Conservation (phyloP, 768 basidiomycete species). For the Podaxis rugospora region DNA sequence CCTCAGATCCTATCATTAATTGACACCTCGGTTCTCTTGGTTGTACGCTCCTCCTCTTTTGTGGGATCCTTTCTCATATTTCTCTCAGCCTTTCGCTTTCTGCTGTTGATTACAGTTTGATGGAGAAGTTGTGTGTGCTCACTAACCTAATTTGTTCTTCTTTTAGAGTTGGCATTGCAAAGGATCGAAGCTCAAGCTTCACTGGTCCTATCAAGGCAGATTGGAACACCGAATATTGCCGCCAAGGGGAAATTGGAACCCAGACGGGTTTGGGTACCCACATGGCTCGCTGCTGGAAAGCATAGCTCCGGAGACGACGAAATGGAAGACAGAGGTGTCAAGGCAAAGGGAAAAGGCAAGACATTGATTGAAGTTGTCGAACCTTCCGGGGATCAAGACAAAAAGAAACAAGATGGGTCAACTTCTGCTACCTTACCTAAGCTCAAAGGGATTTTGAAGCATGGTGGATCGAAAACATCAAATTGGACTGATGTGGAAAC, state of each 20-base stretch:
- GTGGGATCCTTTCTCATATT: neutral
- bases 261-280: slow-evolving; percentile 54
- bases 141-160: neutral
- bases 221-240: slow-evolving; percentile 71
- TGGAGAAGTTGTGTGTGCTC: neutral
- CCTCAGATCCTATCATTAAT: neutral
- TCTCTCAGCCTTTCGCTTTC: neutral
- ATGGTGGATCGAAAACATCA: slow-evolving; percentile 11
- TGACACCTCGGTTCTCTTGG: neutral
- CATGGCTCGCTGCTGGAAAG: slow-evolving; percentile 26
- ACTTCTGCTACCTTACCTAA: slow-evolving; percentile 14
- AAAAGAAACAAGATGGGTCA: neutral
- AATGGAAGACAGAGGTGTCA: neutral
- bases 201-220: slow-evolving; percentile 60
- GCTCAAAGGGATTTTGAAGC: slow-evolving; percentile 43
- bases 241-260: slow-evolving; percentile 67
- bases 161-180: slow-evolving; percentile 62
- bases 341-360: slow-evolving; percentile 8
- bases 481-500: slow-evolving; percentile 17
- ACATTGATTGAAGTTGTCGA: slow-evolving; percentile 46
- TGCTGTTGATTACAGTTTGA: neutral
- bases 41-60: neutral
- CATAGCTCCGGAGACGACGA: neutral
- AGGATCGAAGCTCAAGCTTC: slow-evolving; percentile 59
- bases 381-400: slow-evolving; percentile 6